Conservation (phyloP, 805 yeast species). For the Schwanniomyces pseudopolymorphus region DNA sequence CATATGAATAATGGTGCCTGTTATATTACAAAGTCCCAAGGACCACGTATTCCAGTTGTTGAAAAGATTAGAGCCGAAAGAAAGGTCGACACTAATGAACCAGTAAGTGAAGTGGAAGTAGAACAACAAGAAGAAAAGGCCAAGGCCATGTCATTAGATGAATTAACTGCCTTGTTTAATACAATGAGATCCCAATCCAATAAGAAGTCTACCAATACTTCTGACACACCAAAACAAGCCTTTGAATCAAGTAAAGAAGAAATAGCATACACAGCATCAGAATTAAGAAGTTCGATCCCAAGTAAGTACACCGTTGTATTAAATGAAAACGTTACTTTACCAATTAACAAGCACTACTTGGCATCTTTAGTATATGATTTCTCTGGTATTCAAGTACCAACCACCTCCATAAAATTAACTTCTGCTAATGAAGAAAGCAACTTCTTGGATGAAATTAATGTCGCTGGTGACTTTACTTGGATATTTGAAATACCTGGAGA, state of each 20-base stretch:
- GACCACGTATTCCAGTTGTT: conserved; percentile 44
- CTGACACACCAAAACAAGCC: conserved; percentile 1
- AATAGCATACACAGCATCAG: conserved; percentile 25
- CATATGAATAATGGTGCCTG: conserved; percentile 74
- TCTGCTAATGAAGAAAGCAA: conserved; percentile 3
- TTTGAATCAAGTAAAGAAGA: conserved; percentile 17
- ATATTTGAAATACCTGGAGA: conserved; percentile 27
- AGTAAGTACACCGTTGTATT: conserved; percentile 16
- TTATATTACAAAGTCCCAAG: conserved; percentile 46
- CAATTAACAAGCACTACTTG: conserved; percentile 27
- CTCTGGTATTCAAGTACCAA: conserved; percentile 33
- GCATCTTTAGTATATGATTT: conserved; percentile 22
- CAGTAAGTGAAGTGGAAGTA: conserved; percentile 6
- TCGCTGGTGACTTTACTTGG: conserved; percentile 28
- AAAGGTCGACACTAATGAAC: conserved; percentile 8
- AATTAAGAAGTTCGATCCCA: conserved; percentile 32
- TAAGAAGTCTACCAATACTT: background rate
- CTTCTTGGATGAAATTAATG: conserved; percentile 13
- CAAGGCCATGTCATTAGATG: conserved; percentile 36
- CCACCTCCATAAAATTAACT: conserved; percentile 14
- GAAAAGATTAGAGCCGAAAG: conserved; percentile 14
- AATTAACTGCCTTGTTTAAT: conserved; percentile 36
- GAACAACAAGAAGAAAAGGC: conserved; percentile 9
- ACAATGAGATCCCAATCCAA: conserved; percentile 19
- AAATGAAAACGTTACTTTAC: conserved; percentile 16